Evolutionary conservation across 1,139 yeast species (phyloP).

Genomic region (Saccharomyces hybrid): DNA sequence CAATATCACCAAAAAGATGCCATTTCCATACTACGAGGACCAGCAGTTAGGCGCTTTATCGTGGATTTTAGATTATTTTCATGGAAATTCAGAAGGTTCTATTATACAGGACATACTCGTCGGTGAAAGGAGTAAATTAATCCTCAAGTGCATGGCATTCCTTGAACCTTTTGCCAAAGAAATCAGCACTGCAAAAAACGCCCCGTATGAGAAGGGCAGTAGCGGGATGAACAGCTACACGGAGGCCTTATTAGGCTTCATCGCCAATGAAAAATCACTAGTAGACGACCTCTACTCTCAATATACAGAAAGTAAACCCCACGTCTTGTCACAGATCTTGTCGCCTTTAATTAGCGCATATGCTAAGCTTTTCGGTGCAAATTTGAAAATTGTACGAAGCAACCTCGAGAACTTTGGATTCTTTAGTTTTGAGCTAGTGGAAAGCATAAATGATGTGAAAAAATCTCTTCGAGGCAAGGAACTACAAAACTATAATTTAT

Average conservation of each 20-base stretch:
- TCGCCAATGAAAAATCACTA: conserved; percentile 42
- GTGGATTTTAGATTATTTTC: conserved; percentile 42
- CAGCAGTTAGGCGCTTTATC: conserved; percentile 37
- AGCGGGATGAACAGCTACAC: conserved; percentile 53
- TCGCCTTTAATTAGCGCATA: conserved; percentile 34
- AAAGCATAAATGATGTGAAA: conserved; percentile 28
- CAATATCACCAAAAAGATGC: conserved; percentile 33
- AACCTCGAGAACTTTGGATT: conserved; percentile 37
- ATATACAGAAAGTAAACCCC: conserved; percentile 33
- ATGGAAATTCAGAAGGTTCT: conserved; percentile 32
- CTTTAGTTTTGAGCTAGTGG: conserved; percentile 42
- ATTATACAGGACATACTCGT: conserved; percentile 39
- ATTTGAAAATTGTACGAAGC: conserved; percentile 33
- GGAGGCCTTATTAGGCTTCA: conserved; percentile 43
- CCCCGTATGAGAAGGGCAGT: conserved; percentile 54
- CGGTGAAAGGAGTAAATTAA: conserved; percentile 41
- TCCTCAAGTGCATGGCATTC: conserved; percentile 38
- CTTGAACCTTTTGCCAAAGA: conserved; percentile 43
- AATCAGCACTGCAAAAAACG: conserved; percentile 35
- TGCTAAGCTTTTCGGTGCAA: conserved; percentile 30
- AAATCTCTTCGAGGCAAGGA: conserved; percentile 25
- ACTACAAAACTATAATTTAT: conserved; percentile 12
- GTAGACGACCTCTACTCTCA: conserved; percentile 36
- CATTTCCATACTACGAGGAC: conserved; percentile 37
- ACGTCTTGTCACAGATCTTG: conserved; percentile 38